Evolutionary conservation across 108 stramenopile species (phyloP), one percentile per base, ranked within the genome.

Genomic region (Cylindrotheca fusiformis): DNA sequence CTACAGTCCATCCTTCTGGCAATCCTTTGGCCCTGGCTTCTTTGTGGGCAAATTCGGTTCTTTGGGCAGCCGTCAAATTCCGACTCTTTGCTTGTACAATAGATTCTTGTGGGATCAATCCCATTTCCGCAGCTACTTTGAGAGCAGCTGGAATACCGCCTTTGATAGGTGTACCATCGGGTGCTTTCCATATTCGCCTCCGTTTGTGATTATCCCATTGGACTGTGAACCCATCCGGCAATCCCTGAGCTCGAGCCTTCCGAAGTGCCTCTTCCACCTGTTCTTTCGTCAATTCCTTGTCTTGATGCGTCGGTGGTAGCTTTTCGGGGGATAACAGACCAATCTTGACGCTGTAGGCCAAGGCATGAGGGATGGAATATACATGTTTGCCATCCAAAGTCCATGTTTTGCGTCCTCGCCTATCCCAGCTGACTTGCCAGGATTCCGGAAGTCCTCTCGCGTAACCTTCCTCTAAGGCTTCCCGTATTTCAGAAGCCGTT

Each of bases 1-100:
- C 64, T 14, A 76, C 75, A 4, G 58, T 75, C 84, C 84, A 86
- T 17, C 84, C 80, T 41, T 72, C 68, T 12, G 84, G 84, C 22
- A 86, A 61, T 4, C 84, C 84, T 10, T 69, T 62, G 10, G 66
- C 62, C 47, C 71, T 71, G 20, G 81, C 84, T 55, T 86, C 78
- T 27, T 41, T 6, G 6, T 10, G 36, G 10, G 10, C 36, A 6
- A 41, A 6, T 14, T 41, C 10, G 14, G 14, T 41, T 14, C 14
- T 41, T 41, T 41, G 10, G 14, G 6, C 10, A 10, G 36, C 14
- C 14, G 36, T 41, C 10, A 41, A 14, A 41, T 14, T 41, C 6
- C 14, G 10, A 6, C 10, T 41, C 14, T 6, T 6, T 10, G 36
- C 36, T 10, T 14, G 36, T 6, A 14, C 36, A 41, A 10, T 41